Percentiles rank a stretch among this genome's conserved stretches.
Evolutionary conservation across 2,329 filamentous ascomycete species (phyloP).

Genomic region (Nigrograna mackinnonii): DNA sequence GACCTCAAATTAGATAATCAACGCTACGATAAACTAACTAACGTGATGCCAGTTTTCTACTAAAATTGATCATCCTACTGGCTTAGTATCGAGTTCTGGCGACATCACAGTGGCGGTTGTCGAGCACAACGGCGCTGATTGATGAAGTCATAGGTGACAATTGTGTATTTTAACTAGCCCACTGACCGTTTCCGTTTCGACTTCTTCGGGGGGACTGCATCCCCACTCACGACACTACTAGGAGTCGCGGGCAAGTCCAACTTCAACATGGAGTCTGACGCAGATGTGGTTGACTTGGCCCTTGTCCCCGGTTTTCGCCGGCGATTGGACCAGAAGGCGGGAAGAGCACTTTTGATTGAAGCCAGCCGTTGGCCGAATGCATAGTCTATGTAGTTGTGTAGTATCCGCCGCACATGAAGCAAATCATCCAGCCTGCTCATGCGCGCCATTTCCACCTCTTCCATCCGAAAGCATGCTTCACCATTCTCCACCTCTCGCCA

Average conservation of each 20-base stretch:
- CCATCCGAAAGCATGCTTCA: slow-evolving; percentile 15
- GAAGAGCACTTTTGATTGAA: slow-evolving; percentile 13
- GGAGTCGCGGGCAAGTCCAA: slow-evolving; percentile 1
- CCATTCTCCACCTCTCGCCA: slow-evolving; percentile 15
- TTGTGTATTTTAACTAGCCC: neutral
- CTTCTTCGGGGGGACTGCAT: neutral
- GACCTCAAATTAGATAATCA: neutral
- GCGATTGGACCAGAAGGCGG: slow-evolving; percentile 13
- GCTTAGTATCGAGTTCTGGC: neutral
- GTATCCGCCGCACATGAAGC: slow-evolving; percentile 8
- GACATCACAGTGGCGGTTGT: too few relatives aligned
- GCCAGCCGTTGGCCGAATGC: slow-evolving; percentile 11
- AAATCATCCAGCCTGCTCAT: slow-evolving; percentile 12
- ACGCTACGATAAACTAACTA: neutral
- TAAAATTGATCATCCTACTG: neutral
- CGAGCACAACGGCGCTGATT: too few relatives aligned
- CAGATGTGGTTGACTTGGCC: slow-evolving; percentile 7
- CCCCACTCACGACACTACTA: neutral
- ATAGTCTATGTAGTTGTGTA: slow-evolving; percentile 14
- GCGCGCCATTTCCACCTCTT: slow-evolving; percentile 11
- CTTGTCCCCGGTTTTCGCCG: slow-evolving; percentile 4
- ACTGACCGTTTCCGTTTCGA: neutral
- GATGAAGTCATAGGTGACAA: too few relatives aligned
- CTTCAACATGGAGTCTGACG: slow-evolving; percentile 2
- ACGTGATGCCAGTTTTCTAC: neutral